Conservation (phyloP, 352 stramenopile genomes). For the Phytophthora cactorum region DNA sequence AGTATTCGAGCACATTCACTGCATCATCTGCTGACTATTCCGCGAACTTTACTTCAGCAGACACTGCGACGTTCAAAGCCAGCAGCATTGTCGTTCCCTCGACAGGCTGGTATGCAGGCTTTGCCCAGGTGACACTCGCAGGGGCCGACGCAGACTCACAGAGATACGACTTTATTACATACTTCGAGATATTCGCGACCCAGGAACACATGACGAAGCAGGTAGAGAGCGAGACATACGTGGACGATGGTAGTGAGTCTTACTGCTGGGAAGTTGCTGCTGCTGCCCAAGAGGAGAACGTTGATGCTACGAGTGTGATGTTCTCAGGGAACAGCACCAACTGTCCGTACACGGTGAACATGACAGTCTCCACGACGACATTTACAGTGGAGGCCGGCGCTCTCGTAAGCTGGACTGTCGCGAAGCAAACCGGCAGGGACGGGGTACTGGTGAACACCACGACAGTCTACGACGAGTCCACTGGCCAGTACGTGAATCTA, state of each 20-base stretch:
- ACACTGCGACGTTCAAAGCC: slow-evolving; percentile 39
- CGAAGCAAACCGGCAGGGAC: slow-evolving; percentile 28
- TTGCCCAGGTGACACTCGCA: slow-evolving; percentile 55
- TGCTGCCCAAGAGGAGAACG: slow-evolving; percentile 14
- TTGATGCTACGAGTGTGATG: slow-evolving; percentile 40
- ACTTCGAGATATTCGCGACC: slow-evolving; percentile 58
- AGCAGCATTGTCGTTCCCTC: slow-evolving; percentile 41
- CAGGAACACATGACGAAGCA: slow-evolving; percentile 23
- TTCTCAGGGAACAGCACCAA: slow-evolving; percentile 38
- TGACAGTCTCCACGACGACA: slow-evolving; percentile 35
- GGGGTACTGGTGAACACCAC: slow-evolving; percentile 38
- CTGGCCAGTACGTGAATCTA: slow-evolving; percentile 41
- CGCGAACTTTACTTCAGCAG: slow-evolving; percentile 43
- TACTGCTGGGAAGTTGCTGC: slow-evolving; percentile 63
- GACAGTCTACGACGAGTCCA: slow-evolving; percentile 40
- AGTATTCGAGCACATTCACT: slow-evolving; percentile 44
- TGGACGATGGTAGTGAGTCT: slow-evolving; percentile 30
- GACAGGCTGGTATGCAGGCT: slow-evolving; percentile 42
- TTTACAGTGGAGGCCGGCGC: slow-evolving; percentile 29
- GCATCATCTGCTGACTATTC: slow-evolving; percentile 31
- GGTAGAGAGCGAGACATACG: slow-evolving; percentile 36
- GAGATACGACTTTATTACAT: slow-evolving; percentile 61
- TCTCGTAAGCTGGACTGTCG: slow-evolving; percentile 42
- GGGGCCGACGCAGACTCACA: slow-evolving; percentile 28
- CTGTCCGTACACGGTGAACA: slow-evolving; percentile 54